These are phyloP conservation scores for Candida ulmi DNA, from an alignment of 805 yeast species.

Conservation along the genomic window DNA sequence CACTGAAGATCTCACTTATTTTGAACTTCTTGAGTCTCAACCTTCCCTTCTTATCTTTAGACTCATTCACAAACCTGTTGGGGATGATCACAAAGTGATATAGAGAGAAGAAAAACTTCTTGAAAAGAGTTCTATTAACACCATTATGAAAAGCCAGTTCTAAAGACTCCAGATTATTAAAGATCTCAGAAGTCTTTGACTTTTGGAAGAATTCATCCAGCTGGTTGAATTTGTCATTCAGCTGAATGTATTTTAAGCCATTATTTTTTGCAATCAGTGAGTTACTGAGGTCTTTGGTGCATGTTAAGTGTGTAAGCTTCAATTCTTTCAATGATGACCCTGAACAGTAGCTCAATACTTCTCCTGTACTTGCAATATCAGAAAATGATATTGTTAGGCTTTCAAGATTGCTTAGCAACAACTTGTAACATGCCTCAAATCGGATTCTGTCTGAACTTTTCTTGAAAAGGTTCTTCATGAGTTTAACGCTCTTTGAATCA, in stretches of 20 bases:
- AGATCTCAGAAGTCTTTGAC: slow-evolving; percentile 1
- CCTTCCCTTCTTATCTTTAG: neutral
- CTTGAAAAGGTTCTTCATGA: neutral
- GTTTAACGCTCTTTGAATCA: no score
- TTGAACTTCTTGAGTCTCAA: neutral
- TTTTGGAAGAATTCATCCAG: slow-evolving; percentile 6
- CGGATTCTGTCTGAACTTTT: neutral
- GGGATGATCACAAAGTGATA: neutral
- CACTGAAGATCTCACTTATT: neutral
- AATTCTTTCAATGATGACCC: neutral
- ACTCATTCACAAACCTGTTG: neutral
- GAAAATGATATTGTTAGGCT: slow-evolving; percentile 3
- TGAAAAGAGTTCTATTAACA: slow-evolving; percentile 5
- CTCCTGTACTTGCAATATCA: slow-evolving; percentile 4
- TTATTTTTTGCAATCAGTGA: neutral
- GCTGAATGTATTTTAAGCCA: neutral
- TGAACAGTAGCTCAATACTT: slow-evolving; percentile 4
- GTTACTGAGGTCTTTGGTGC: slow-evolving; percentile 1
- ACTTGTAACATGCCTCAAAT: neutral
- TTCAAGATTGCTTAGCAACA: slow-evolving; percentile 1
- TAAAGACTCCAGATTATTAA: neutral
- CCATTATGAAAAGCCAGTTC: slow-evolving; percentile 7
- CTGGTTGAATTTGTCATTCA: neutral
- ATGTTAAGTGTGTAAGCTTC: slow-evolving; percentile 6
- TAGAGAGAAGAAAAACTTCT: slow-evolving; percentile 5